Evolutionary conservation across 805 yeast species (phyloP).

Genomic region (Millerozyma miso): DNA sequence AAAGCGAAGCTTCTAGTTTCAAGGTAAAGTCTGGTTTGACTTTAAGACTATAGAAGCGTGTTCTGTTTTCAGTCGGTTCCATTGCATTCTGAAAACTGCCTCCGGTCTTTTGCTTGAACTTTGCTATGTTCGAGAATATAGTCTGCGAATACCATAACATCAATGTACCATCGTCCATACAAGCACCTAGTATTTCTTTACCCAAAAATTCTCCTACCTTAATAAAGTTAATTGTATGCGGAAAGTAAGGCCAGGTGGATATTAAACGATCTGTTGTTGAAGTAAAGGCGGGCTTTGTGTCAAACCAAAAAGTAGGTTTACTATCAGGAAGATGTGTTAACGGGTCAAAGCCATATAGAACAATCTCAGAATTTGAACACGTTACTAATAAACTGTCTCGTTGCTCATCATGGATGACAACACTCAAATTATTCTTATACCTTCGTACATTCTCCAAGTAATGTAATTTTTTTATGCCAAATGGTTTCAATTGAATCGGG

Average conservation of each 20-base stretch:
- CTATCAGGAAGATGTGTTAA: slow-evolving; percentile 22
- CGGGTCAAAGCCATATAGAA: slow-evolving; percentile 28
- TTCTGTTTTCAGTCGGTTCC: neutral
- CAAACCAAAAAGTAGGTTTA: slow-evolving; percentile 29
- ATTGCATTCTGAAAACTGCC: slow-evolving; percentile 4
- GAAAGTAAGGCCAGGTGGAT: slow-evolving; percentile 50
- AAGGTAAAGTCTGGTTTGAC: slow-evolving; percentile 24
- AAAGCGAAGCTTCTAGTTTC: slow-evolving; percentile 44
- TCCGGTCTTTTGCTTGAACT: slow-evolving; percentile 6
- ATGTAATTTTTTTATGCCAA: slow-evolving; percentile 17
- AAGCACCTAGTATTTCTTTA: slow-evolving; percentile 42
- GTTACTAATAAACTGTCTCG: slow-evolving; percentile 23
- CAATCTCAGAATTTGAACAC: slow-evolving; percentile 31
- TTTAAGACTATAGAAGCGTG: slow-evolving; percentile 16
- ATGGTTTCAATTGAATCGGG: slow-evolving; percentile 19
- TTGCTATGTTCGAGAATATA: slow-evolving; percentile 16
- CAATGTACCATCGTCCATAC: slow-evolving; percentile 53
- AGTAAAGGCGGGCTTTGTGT: slow-evolving; percentile 39
- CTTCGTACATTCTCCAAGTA: slow-evolving; percentile 24
- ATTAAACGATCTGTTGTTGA: slow-evolving; percentile 36
- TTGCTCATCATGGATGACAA: slow-evolving; percentile 14
- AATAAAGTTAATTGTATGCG: slow-evolving; percentile 54
- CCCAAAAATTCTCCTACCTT: slow-evolving; percentile 32
- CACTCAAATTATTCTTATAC: slow-evolving; percentile 40
- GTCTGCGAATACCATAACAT: slow-evolving; percentile 32